Conservation (phyloP, 441 rosid species). For the Populus hybrid region DNA sequence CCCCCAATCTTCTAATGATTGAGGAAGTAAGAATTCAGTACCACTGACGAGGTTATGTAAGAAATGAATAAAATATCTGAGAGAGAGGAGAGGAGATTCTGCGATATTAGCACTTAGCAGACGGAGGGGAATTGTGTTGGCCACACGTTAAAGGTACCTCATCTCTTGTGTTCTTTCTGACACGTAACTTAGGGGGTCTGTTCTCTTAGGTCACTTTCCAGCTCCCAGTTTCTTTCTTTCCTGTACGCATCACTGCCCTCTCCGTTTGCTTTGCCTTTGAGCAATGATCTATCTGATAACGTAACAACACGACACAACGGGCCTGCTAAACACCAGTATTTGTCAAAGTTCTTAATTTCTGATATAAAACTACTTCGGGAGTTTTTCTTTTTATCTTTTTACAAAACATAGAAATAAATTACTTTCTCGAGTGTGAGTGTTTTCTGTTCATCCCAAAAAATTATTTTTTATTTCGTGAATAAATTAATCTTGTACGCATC, state of each 20-base stretch:
- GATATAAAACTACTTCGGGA: not conserved
- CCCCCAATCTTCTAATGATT: not conserved
- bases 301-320: too few species aligned
- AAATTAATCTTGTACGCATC: not conserved
- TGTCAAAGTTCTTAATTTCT: not conserved
- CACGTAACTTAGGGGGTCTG: conserved; percentile 52
- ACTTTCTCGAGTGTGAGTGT: not conserved
- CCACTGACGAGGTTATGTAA: not conserved
- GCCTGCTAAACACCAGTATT: too few species aligned
- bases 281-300: not conserved
- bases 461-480: not conserved
- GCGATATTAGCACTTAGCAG: conserved; percentile 1
- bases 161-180: conserved; percentile 38
- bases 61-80: conserved; percentile 19
- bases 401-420: too few species aligned
- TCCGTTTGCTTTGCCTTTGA: not conserved
- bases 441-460: too few species aligned
- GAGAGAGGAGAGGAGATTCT: conserved; percentile 19
- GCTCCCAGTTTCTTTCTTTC: not conserved
- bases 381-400: too few species aligned
- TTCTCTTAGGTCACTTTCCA: not conserved
- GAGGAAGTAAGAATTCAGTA: not conserved
- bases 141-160: conserved; percentile 92
- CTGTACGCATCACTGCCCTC: not conserved
- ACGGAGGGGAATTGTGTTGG: conserved; percentile 59